phyloP scores from a whole-genome alignment of 1,139 yeast species.

The Candida sojae region DNA sequence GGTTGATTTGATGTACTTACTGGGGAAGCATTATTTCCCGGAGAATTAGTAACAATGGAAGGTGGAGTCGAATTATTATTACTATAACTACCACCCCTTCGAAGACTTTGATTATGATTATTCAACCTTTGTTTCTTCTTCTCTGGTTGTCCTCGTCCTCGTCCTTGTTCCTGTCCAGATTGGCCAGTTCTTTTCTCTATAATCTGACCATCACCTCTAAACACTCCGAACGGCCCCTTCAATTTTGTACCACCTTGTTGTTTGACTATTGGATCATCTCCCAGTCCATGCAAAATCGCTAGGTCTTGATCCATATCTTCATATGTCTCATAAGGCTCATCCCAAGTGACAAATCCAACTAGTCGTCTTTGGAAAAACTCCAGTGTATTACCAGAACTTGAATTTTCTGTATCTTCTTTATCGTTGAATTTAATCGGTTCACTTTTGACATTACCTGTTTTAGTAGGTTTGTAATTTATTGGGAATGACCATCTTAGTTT shows the following conservation, averaged over 20 bases:
- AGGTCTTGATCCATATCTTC: conserved; percentile 82
- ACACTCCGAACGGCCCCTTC: conserved; percentile 85
- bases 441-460: conserved; percentile 27
- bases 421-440: conserved; percentile 28
- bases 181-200: conserved; percentile 5
- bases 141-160: neutral
- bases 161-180: neutral
- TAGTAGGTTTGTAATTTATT: conserved; percentile 40
- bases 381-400: conserved; percentile 17
- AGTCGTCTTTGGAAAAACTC: conserved; percentile 68
- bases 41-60: neutral
- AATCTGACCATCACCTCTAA: conserved; percentile 24
- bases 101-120: neutral
- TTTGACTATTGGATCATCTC: conserved; percentile 34
- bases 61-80: neutral
- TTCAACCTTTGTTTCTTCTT: neutral
- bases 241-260: conserved; percentile 52
- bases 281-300: conserved; percentile 58
- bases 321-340: conserved; percentile 62
- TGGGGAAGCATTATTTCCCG: neutral
- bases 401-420: conserved; percentile 23
- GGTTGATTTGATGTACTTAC: conserved; percentile 4
- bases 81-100: neutral
- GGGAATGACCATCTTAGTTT: conserved; percentile 77
- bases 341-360: conserved; percentile 76